Conservation (phyloP, 495 filamentous ascomycete genomes). For the Cetradonia linearis region DNA sequence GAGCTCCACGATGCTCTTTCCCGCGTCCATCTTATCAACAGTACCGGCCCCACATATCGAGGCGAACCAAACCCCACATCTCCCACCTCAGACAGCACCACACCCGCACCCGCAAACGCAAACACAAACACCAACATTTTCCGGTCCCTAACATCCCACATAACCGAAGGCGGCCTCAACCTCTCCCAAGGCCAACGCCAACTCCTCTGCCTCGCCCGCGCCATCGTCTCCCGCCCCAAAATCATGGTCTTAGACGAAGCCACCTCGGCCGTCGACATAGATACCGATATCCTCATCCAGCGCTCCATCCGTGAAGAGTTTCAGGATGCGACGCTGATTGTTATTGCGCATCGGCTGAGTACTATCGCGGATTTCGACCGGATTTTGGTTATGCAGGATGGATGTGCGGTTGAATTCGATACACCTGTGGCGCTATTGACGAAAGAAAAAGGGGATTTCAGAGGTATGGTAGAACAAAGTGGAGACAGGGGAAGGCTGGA, state of each 20-base stretch:
- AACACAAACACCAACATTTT: slow-evolving; percentile 53
- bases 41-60: slow-evolving; percentile 26
- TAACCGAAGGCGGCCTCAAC: slow-evolving; percentile 69
- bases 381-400: slow-evolving; percentile 72
- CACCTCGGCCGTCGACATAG: slow-evolving; percentile 80
- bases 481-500: slow-evolving; percentile 56
- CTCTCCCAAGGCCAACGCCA: slow-evolving; percentile 83
- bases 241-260: slow-evolving; percentile 89
- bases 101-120: slow-evolving; percentile 16
- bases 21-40: slow-evolving; percentile 58
- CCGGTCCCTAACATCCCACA: slow-evolving; percentile 46
- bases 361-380: slow-evolving; percentile 81
- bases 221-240: slow-evolving; percentile 68
- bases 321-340: slow-evolving; percentile 63
- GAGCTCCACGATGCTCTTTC: slow-evolving; percentile 66
- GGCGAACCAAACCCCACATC: slow-evolving; percentile 30
- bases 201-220: slow-evolving; percentile 77
- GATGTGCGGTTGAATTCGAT: slow-evolving; percentile 63
- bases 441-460: slow-evolving; percentile 49
- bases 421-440: slow-evolving; percentile 57
- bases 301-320: slow-evolving; percentile 74
- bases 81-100: slow-evolving; percentile 21
- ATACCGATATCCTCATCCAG: slow-evolving; percentile 74
- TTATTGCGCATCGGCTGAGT: slow-evolving; percentile 79
- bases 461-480: slow-evolving; percentile 63